Evolutionary conservation across 495 filamentous ascomycete genomes (phyloP).

Genomic region (Lasiosphaeria ovina): DNA sequence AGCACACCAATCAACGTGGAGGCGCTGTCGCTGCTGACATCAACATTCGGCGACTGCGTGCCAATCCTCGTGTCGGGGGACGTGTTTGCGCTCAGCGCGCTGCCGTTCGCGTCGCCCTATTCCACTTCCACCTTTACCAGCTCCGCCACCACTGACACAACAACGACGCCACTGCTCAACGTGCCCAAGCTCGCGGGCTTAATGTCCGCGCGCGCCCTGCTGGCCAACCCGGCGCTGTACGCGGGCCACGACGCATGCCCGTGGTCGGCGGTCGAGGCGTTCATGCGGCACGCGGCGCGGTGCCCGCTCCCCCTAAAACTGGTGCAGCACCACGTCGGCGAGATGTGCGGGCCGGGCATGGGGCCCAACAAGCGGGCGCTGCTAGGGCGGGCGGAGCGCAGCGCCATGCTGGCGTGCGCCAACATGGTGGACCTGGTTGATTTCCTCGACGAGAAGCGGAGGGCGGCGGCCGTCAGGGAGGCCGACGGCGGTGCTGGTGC

Average conservation of each 20-base stretch:
- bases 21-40: constrained; percentile 54
- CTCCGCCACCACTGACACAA: constrained; percentile 21
- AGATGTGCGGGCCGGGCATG: constrained; percentile 60
- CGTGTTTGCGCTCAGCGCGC: constrained; percentile 49
- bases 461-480: constrained; percentile 31
- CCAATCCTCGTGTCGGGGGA: constrained; percentile 64
- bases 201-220: constrained; percentile 63
- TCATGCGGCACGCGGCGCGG: constrained; percentile 51
- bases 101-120: constrained; percentile 44
- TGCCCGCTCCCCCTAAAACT: constrained; percentile 58
- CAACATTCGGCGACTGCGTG: constrained; percentile 43
- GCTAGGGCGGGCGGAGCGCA: constrained; percentile 52
- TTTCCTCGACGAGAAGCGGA: constrained; percentile 53
- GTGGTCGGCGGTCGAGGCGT: constrained; percentile 58
- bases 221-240: constrained; percentile 63
- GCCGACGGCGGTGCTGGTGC: constrained; percentile 16
- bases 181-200: constrained; percentile 48
- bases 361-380: constrained; percentile 44
- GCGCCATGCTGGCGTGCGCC: constrained; percentile 45
- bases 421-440: constrained; percentile 60
- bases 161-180: constrained; percentile 17
- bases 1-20: constrained; percentile 56
- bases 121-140: constrained; percentile 27
- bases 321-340: constrained; percentile 58
- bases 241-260: constrained; percentile 53